These are phyloP conservation scores for Colletotrichum chrysophilum DNA, from an alignment of 2,329 filamentous ascomycete species.

Conservation along the genomic window DNA sequence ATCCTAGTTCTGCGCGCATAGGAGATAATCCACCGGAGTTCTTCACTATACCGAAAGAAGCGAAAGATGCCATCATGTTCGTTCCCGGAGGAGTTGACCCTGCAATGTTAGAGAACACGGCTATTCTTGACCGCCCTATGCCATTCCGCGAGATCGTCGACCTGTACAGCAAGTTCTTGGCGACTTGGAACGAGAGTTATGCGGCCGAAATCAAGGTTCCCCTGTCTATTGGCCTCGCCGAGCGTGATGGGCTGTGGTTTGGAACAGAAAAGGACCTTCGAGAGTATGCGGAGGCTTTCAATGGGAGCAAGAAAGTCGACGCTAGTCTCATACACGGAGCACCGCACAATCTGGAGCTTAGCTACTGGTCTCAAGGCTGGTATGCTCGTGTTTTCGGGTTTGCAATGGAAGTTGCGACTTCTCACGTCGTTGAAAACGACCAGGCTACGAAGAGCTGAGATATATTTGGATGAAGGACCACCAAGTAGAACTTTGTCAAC, in stretches of 20 bases:
- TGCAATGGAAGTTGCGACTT: constrained; percentile 19
- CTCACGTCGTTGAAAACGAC: not conserved
- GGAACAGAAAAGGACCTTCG: constrained; percentile 17
- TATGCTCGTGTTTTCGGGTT: constrained; percentile 26
- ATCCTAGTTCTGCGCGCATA: not conserved
- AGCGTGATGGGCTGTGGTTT: constrained; percentile 23
- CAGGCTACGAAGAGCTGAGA: not conserved
- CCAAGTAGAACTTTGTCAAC: not conserved
- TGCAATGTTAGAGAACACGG: constrained; percentile 14
- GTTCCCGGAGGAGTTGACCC: constrained; percentile 20
- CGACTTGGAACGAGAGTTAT: constrained; percentile 10
- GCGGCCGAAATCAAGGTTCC: constrained; percentile 16
- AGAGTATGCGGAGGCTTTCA: constrained; percentile 21
- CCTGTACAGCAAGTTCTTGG: constrained; percentile 11
- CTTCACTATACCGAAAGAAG: not conserved
- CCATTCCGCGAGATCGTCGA: constrained; percentile 18
- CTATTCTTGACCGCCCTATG: constrained; percentile 18
- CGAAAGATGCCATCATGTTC: constrained; percentile 23
- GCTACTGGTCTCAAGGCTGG: constrained; percentile 23
- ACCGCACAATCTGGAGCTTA: constrained; percentile 24
- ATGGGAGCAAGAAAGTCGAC: constrained; percentile 22
- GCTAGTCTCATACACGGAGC: constrained; percentile 15
- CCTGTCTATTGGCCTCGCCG: constrained; percentile 25
- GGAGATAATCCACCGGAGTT: not conserved
- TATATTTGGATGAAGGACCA: not conserved